These are phyloP conservation scores for Malus domestica DNA, from an alignment of 306 rosid species.

Conservation along the genomic window DNA sequence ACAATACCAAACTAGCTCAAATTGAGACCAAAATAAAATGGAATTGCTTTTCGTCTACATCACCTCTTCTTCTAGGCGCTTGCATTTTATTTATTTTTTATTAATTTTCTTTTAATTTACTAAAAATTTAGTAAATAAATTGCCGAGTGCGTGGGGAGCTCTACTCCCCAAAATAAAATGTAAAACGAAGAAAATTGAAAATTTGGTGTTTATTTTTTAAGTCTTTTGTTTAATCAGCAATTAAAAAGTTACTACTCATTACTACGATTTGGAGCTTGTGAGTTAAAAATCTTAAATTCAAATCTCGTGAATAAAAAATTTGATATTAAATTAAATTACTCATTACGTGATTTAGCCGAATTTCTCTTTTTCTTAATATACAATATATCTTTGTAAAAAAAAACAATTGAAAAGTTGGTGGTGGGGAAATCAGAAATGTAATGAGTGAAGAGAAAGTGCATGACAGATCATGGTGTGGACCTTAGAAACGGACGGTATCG, in stretches of 20 bases:
- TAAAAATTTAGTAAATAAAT: too few relatives aligned
- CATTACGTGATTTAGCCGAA: fast-evolving
- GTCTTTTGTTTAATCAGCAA: background rate
- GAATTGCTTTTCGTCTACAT: too few relatives aligned
- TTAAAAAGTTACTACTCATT: background rate
- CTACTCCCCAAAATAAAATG: background rate
- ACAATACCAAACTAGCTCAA: too few relatives aligned
- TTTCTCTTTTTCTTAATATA: too few relatives aligned
- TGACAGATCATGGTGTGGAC: constrained; percentile 20
- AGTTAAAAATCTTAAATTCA: fast-evolving
- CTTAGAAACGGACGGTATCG: constrained; percentile 16
- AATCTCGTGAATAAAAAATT: fast-evolving
- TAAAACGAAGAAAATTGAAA: too few relatives aligned
- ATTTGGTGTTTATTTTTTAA: too few relatives aligned
- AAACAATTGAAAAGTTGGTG: background rate
- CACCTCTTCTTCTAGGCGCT: too few relatives aligned
- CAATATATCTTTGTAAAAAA: too few relatives aligned
- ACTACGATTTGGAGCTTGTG: fast-evolving
- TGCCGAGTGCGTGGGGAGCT: too few relatives aligned
- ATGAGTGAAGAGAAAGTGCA: constrained; percentile 22
- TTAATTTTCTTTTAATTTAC: too few relatives aligned
- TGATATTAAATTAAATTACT: fast-evolving
- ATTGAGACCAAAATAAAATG: too few relatives aligned
- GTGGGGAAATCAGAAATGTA: background rate
- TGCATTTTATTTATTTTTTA: too few relatives aligned